Evolutionary conservation across 1,284 basidiomycete genomes (phyloP).

Genomic region (Agaricales sp.): DNA sequence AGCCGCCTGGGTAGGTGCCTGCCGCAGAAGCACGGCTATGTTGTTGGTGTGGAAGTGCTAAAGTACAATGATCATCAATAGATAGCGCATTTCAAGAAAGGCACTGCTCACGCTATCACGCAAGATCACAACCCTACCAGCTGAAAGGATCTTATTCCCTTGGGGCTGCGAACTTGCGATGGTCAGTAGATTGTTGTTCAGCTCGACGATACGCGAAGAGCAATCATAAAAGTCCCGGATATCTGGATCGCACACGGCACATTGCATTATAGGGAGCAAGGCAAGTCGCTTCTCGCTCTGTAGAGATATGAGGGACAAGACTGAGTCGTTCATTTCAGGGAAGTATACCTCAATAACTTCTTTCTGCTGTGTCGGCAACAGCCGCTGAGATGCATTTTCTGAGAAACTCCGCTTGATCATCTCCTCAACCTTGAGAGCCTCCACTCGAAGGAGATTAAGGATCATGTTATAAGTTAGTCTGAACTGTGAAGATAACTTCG

Average conservation of each 20-base stretch:
- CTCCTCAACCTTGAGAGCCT: conserved; percentile 94
- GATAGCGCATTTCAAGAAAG: conserved; percentile 2
- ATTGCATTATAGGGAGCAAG: conserved; percentile 58
- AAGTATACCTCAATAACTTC: conserved; percentile 66
- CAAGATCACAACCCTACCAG: conserved; percentile 80
- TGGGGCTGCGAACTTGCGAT: conserved; percentile 56
- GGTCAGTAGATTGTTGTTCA: conserved; percentile 60
- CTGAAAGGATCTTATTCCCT: conserved; percentile 56
- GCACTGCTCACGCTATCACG: conserved; percentile 63
- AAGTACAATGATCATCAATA: conserved; percentile 6
- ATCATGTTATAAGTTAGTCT: conserved; percentile 99
- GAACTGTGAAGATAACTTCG: conserved; percentile 95
- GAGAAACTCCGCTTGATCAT: conserved; percentile 99
- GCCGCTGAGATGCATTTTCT: conserved; percentile 89
- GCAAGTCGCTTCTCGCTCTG: conserved; percentile 72
- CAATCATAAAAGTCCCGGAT: conserved; percentile 76
- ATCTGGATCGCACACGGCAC: conserved; percentile 57
- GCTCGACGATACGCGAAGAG: conserved; percentile 53
- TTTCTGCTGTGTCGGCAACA: conserved; percentile 90
- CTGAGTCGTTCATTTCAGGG: conserved; percentile 2
- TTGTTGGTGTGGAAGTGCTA: conserved; percentile 74
- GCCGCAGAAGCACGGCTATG: conserved; percentile 70
- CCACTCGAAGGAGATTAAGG: conserved; percentile 90
- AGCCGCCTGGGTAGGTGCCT: conserved; percentile 38
- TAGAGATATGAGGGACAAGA: conserved; percentile 6